A percentile compares a stretch with the other conserved stretches of the same genome.
phyloP scores from a whole-genome alignment of 2,329 filamentous ascomycete genomes.

The Chrysoporthe austroafricana region DNA sequence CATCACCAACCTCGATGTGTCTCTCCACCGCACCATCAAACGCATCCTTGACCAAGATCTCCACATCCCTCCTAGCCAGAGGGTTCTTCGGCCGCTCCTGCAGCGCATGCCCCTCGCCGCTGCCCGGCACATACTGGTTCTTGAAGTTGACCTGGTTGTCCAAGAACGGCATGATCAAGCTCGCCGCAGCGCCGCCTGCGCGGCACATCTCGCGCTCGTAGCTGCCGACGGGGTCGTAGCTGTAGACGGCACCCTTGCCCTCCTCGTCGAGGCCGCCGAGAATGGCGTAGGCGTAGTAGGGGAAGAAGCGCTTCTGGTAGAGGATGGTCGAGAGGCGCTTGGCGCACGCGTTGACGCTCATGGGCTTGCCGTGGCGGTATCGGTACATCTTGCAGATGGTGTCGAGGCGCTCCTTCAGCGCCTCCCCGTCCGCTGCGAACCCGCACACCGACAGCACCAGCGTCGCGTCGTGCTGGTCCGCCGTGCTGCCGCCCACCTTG shows the following conservation, averaged over 20 bases:
- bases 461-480: conserved; percentile 80
- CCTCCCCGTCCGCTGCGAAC: conserved; percentile 92
- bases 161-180: conserved; percentile 97
- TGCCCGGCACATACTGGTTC: conserved; percentile 93
- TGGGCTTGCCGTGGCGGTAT: conserved; percentile 96
- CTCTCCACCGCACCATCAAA: conserved; percentile 98
- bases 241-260: conserved; percentile 91
- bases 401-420: conserved; percentile 91
- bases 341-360: conserved; percentile 91
- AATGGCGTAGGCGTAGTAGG: conserved; percentile 96
- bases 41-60: conserved; percentile 91
- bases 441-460: conserved; percentile 94
- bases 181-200: conserved; percentile 88
- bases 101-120: conserved; percentile 80
- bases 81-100: conserved; percentile 72
- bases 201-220: conserved; percentile 97
- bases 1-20: conserved; percentile 98
- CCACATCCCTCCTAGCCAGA: conserved; percentile 73
- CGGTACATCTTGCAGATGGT: conserved; percentile 98
- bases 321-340: conserved; percentile 94
- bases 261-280: conserved; percentile 93
- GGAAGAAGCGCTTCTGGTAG: conserved; percentile 98
- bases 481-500: conserved; percentile 90
- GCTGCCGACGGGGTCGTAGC: conserved; percentile 95
- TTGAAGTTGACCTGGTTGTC: conserved; percentile 99